Conservation (phyloP, 2,329 filamentous ascomycete species). For the Arachnomyces sp. region DNA sequence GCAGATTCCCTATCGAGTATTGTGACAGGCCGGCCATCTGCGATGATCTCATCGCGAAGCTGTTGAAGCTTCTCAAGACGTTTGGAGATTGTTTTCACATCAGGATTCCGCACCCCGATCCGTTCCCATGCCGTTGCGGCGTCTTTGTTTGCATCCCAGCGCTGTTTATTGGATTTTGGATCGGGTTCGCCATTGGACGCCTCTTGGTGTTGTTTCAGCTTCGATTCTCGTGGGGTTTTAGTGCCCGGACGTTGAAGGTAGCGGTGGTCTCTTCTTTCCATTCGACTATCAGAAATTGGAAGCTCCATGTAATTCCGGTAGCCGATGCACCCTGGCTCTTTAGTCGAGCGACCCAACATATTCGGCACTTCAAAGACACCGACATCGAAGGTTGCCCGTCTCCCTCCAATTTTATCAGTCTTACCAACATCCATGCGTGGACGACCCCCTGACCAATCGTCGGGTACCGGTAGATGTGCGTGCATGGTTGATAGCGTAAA, state of each 20-base stretch:
- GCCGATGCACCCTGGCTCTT: conserved; percentile 39
- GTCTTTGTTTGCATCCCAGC: conserved; percentile 28
- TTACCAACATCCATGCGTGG: background rate
- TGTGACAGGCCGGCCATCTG: conserved; percentile 22
- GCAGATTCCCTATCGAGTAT: conserved; percentile 28
- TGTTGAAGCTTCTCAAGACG: conserved; percentile 27
- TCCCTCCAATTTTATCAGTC: conserved; percentile 16
- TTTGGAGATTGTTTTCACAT: conserved; percentile 24
- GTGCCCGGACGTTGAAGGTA: conserved; percentile 1
- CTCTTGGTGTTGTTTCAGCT: conserved; percentile 17
- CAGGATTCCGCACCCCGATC: conserved; percentile 33
- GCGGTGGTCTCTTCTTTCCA: background rate
- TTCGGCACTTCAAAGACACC: conserved; percentile 41
- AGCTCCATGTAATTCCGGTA: conserved; percentile 41
- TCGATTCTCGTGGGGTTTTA: background rate
- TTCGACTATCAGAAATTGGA: conserved; percentile 29
- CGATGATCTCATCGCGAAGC: conserved; percentile 28
- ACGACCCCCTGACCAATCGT: conserved; percentile 24
- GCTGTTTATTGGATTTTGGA: conserved; percentile 30
- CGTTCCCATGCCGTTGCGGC: conserved; percentile 34
- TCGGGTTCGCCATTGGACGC: conserved; percentile 21
- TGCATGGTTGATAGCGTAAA: conserved; percentile 36
- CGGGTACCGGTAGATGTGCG: conserved; percentile 36
- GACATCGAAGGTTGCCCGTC: conserved; percentile 34
- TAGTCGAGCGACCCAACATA: conserved; percentile 39